These are phyloP conservation scores for Heimioporus sp. DNA, from an alignment of 768 basidiomycete species.

Conservation along the genomic window DNA sequence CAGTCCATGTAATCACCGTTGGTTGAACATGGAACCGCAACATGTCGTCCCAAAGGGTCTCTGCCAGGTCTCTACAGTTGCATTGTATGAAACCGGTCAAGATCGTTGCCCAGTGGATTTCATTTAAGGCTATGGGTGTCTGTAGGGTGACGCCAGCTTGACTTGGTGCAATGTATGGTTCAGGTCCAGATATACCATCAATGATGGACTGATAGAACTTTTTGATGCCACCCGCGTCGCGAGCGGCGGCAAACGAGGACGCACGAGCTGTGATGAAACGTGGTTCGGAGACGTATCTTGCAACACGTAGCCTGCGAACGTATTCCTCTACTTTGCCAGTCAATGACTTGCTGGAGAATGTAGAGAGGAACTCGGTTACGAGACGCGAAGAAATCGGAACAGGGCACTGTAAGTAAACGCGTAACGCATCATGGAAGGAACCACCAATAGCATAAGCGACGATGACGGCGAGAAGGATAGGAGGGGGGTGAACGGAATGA, in stretches of 20 bases:
- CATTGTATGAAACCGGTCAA: conserved; percentile 61
- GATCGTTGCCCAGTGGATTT: conserved; percentile 62
- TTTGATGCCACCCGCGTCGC: conserved; percentile 35
- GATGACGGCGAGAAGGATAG: conserved; percentile 53
- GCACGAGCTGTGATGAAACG: conserved; percentile 50
- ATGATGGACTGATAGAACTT: conserved; percentile 51
- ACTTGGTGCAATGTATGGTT: conserved; percentile 53
- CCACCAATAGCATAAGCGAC: conserved; percentile 59
- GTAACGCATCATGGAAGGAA: conserved; percentile 57
- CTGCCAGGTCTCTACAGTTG: conserved; percentile 55
- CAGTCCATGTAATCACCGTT: conserved; percentile 65
- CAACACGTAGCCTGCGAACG: conserved; percentile 46
- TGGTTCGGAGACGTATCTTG: conserved; percentile 51
- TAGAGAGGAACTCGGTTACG: conserved; percentile 39
- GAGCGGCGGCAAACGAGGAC: conserved; percentile 40
- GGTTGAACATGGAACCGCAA: conserved; percentile 44
- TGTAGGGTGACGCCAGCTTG: conserved; percentile 34
- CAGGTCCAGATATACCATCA: conserved; percentile 46
- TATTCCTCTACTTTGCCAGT: conserved; percentile 43
- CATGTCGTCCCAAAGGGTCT: conserved; percentile 70
- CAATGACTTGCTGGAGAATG: conserved; percentile 38
- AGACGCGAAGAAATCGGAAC: conserved; percentile 35
- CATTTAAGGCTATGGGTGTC: conserved; percentile 51
- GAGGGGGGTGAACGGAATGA: conserved; percentile 17
- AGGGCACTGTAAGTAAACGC: conserved; percentile 37